Percentiles rank a stretch among this genome's conserved stretches.
phyloP scores from a whole-genome alignment of 495 filamentous ascomycete species.

The Sordaria brevicollis region DNA sequence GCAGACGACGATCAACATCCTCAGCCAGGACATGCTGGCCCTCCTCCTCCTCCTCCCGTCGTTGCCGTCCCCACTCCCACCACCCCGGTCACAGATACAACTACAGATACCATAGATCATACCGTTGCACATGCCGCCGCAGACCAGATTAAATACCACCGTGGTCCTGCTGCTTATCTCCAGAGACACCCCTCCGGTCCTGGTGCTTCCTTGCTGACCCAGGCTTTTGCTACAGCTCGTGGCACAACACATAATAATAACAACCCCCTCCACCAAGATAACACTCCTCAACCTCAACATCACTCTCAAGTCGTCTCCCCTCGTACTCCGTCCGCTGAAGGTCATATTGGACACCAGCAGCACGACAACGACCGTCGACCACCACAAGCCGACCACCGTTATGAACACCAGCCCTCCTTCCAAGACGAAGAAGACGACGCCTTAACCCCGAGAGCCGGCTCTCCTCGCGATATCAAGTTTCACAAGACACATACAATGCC shows the following conservation, averaged over 20 bases:
- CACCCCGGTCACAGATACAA: conserved; percentile 13
- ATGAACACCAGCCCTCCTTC: neutral
- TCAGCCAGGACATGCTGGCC: conserved; percentile 13
- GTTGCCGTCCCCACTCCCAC: conserved; percentile 16
- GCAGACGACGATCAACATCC: neutral
- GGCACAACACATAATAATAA: conserved; percentile 25
- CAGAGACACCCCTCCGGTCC: conserved; percentile 20
- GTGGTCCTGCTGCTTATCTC: conserved; percentile 25
- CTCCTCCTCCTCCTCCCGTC: conserved; percentile 16
- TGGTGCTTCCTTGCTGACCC: conserved; percentile 39
- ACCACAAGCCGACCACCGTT: neutral
- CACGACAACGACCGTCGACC: conserved; percentile 5
- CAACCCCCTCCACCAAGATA: conserved; percentile 9
- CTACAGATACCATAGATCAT: conserved; percentile 9
- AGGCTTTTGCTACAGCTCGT: conserved; percentile 43
- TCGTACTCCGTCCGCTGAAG: conserved; percentile 6
- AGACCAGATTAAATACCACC: conserved; percentile 37
- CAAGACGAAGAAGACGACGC: conserved; percentile 8
- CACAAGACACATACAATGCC: conserved; percentile 8
- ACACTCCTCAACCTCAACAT: conserved; percentile 1
- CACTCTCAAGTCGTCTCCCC: conserved; percentile 4
- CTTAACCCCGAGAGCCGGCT: conserved; percentile 20
- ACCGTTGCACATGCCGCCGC: conserved; percentile 8
- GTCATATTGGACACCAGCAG: conserved; percentile 17
- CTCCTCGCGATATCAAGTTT: conserved; percentile 5